phyloP scores from a whole-genome alignment of 352 stramenopile species.

The Phytophthora crassamura region DNA sequence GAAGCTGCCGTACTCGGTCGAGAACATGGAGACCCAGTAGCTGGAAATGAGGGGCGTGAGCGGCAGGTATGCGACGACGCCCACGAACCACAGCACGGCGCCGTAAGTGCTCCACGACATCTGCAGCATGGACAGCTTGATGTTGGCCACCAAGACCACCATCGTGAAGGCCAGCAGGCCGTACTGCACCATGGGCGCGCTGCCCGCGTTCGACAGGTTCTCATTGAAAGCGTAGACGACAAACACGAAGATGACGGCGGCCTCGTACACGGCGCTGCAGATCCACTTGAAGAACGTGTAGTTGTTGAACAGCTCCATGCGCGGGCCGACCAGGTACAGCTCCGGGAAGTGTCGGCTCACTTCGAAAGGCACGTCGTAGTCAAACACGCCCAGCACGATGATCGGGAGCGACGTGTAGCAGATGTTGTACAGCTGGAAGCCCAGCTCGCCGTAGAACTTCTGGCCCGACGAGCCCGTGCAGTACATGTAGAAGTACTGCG shows the following conservation, averaged over 20 bases:
- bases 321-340: slow-evolving; percentile 78
- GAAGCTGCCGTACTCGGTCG: slow-evolving; percentile 75
- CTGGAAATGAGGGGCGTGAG: slow-evolving; percentile 68
- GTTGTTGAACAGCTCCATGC: slow-evolving; percentile 85
- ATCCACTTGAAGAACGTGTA: slow-evolving; percentile 90
- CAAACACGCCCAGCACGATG: slow-evolving; percentile 74
- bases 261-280: slow-evolving; percentile 75
- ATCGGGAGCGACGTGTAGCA: slow-evolving; percentile 94
- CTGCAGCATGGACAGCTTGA: slow-evolving; percentile 90
- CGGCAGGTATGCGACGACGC: slow-evolving; percentile 72
- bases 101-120: slow-evolving; percentile 78
- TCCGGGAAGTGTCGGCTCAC: slow-evolving; percentile 71
- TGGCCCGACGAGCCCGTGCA: slow-evolving; percentile 92
- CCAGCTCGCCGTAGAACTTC: slow-evolving; percentile 84
- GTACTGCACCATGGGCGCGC: slow-evolving; percentile 92
- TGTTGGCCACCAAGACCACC: slow-evolving; percentile 93
- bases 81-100: slow-evolving; percentile 59
- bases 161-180: slow-evolving; percentile 93
- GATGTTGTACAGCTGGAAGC: slow-evolving; percentile 94
- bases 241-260: slow-evolving; percentile 74
- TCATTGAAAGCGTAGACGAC: slow-evolving; percentile 79
- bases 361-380: slow-evolving; percentile 83
- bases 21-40: slow-evolving; percentile 68
- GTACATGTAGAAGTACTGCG: slow-evolving; percentile 93
- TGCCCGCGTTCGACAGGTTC: slow-evolving; percentile 77